Base-by-base conservation (phyloP, 331 rosid genomes). In the Dryas integrifolia region DNA sequence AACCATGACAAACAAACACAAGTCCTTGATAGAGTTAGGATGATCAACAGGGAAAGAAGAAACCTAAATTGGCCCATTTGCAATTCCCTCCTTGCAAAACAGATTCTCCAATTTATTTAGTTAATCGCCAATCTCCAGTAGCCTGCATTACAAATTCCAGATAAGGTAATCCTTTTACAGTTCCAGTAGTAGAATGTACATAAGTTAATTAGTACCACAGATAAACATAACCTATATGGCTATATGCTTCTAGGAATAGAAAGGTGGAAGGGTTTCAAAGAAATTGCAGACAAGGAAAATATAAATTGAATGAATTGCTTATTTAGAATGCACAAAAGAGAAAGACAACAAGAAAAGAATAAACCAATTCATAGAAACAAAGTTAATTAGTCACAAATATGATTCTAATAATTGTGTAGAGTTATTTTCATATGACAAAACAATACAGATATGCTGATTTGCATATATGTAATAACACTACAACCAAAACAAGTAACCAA, bases 1-100 rank as follows among this genome's bases (percentile, higher is more conserved):
- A 18, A 48, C 69, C 73, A 78, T 55, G 57, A 18, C 69, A 47
- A 18, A 18, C 73, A 48, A 10, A 47, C 18, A 18, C 73, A 48
- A 10, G 73, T 46, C 47, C 49, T 57, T 48, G 77, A 56, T 11
- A 55, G 52, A 5, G 73, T 62, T 1, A 65, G 51, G n/a, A 65
- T 46, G 48, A 65, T 64, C 55, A 59, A n/a, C 8, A 49, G 15
- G 21, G 49, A 48, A 6, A 59, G 12, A 59, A 48, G 38, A 14
- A 10, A 39, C 51, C 21, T 24, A 7, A 39, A 8, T 9, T 30
- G 41, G 7, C 7, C 69, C 80, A 76, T 68, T 41, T 49, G 41
- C 7, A 8, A 4, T 18, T 35, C 44, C 57, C 58, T 1, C 72
- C 53, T 43, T 9, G 26, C 11, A 43, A 51, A 44, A 62, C 35